Base-by-base conservation (phyloP, 2,329 filamentous ascomycete species). In the Teratosphaeria nubilosa region DNA sequence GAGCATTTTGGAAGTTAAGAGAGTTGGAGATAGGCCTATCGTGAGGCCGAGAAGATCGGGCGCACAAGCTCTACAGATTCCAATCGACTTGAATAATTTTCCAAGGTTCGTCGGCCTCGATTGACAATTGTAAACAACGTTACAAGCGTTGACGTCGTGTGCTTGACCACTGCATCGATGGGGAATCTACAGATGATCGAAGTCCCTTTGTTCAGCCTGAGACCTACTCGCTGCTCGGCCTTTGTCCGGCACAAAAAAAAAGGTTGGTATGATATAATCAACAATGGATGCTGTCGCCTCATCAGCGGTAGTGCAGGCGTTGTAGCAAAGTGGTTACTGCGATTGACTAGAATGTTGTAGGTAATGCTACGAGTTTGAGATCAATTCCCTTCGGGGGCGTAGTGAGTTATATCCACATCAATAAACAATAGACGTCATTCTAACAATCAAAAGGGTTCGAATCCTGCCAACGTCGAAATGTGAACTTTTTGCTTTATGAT, bases 311-410 rank as follows among this genome's bases (percentile, higher is more conserved):
- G n/a, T n/a, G n/a, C n/a, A 13, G 64, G 64, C 64, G 63, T 59
- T 55, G 62, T 66, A 63, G 64, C 63, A 60, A 63, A 66, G 65
- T 64, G 65, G 63, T 64, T 63, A n/a, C n/a, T n/a, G n/a, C n/a
- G n/a, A 66, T 62, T 64, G 65, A 65, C 64, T 66, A 64, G 64
- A 66, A 66, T 3, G 24, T 9, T 11, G 16, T 31, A 27, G 3
- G 20, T 58, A 58, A 62, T 61, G 62, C n/a, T n/a, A 53, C 32
- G 13, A 45, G 6, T 5, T 48, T 62, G 64, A 62, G 62, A 68
- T 65, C 65, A 64, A 63, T 66, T 68, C 62, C 63, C 64, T 66
- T 66, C 62, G 65, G 64, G 64, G 61, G 66, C 65, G 60, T 55
- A 63, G 51, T 11, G 22, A 24, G 11, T 25, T 51, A 4, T 51